phyloP scores from a whole-genome alignment of 2,329 filamentous ascomycete species.

The Penicillium sp. region DNA sequence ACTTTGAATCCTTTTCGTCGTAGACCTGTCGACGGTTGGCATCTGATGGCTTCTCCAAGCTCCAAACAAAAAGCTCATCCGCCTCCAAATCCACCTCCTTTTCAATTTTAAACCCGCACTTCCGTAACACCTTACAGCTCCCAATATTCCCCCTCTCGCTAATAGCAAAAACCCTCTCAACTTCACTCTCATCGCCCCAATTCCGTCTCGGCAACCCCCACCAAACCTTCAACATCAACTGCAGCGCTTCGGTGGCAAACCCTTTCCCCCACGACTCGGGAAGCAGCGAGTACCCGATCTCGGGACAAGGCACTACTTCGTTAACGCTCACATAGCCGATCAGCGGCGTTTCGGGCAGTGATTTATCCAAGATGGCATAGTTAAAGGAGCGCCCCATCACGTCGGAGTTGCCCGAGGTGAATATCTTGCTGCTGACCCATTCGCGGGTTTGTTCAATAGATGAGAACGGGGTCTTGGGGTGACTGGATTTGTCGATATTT shows the following conservation, averaged over 20 bases:
- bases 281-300: constrained; percentile 27
- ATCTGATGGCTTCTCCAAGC: background rate
- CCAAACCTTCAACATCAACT: constrained; percentile 24
- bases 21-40: background rate
- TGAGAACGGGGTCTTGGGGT: constrained; percentile 22
- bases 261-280: constrained; percentile 28
- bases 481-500: constrained; percentile 8
- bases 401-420: constrained; percentile 15
- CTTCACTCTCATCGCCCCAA: background rate
- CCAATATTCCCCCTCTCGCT: constrained; percentile 18
- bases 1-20: background rate
- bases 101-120: constrained; percentile 20
- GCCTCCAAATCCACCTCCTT: constrained; percentile 7
- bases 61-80: constrained; percentile 17
- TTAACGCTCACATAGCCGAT: constrained; percentile 27
- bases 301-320: constrained; percentile 16
- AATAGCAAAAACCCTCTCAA: constrained; percentile 22
- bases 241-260: constrained; percentile 28
- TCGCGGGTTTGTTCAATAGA: constrained; percentile 22
- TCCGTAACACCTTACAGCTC: constrained; percentile 21
- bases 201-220: constrained; percentile 19
- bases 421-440: constrained; percentile 26
- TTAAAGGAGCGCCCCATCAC: constrained; percentile 23
- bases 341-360: constrained; percentile 8
- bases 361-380: constrained; percentile 22